Conservation (phyloP, 2,329 filamentous ascomycete genomes). For the Pseudocercospora cruenta region DNA sequence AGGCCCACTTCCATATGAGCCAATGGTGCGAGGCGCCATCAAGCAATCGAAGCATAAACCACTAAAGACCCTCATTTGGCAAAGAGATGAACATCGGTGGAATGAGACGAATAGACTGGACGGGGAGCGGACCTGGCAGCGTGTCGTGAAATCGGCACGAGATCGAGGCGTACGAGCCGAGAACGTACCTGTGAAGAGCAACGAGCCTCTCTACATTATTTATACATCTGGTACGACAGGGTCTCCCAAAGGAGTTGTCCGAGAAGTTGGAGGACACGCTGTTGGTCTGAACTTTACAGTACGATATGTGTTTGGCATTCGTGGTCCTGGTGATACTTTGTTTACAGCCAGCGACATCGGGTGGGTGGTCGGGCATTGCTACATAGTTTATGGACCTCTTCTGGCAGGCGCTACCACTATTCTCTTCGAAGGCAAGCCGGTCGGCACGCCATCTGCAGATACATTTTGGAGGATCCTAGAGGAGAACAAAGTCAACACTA, state of each 20-base stretch:
- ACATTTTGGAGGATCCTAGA: slow-evolving; percentile 86
- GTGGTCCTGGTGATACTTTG: slow-evolving; percentile 80
- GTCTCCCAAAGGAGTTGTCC: slow-evolving; percentile 75
- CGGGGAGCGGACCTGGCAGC: slow-evolving; percentile 79
- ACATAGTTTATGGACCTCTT: slow-evolving; percentile 87
- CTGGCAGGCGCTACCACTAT: slow-evolving; percentile 84
- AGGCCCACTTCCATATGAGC: slow-evolving; percentile 74
- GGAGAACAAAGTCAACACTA: slow-evolving; percentile 79
- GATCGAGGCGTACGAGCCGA: slow-evolving; percentile 69
- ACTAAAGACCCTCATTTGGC: slow-evolving; percentile 75
- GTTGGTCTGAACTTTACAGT: slow-evolving; percentile 83
- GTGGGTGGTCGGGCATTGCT: slow-evolving; percentile 86
- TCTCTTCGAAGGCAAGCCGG: slow-evolving; percentile 90
- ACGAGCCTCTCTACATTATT: slow-evolving; percentile 84
- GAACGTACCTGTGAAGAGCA: slow-evolving; percentile 76
- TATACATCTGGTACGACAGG: slow-evolving; percentile 69
- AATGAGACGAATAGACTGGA: slow-evolving; percentile 65
- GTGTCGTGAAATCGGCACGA: slow-evolving; percentile 70
- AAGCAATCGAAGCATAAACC: slow-evolving; percentile 71
- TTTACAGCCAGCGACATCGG: slow-evolving; percentile 85
- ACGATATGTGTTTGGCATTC: slow-evolving; percentile 78
- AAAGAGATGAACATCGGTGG: slow-evolving; percentile 78
- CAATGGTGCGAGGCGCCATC: slow-evolving; percentile 75
- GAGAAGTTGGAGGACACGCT: slow-evolving; percentile 83
- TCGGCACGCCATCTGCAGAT: slow-evolving; percentile 84